A percentile compares a stretch with the other conserved stretches of the same genome.
Evolutionary conservation across 139 green algal species (phyloP).

Genomic region (Chlorella sp.): DNA sequence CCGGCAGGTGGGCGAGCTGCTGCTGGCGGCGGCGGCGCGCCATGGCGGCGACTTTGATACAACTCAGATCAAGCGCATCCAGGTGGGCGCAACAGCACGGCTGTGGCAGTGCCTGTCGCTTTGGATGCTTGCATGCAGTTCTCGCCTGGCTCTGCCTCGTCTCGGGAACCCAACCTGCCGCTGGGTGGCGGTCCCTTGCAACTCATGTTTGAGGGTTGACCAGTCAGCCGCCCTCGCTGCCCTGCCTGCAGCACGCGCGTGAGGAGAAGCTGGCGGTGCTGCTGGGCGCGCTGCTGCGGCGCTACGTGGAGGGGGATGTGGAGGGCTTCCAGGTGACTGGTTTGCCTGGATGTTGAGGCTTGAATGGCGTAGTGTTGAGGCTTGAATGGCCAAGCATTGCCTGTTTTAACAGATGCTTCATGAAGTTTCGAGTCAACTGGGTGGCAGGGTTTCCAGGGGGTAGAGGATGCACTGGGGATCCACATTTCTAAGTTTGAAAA

Average conservation of each 20-base stretch:
- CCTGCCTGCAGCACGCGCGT: constrained; percentile 39
- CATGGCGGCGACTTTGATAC: constrained; percentile 45
- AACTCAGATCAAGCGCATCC: constrained; percentile 47
- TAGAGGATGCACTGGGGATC: too few species aligned
- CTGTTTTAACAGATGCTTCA: too few species aligned
- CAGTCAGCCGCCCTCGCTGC: background rate
- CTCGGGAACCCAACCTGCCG: too few species aligned
- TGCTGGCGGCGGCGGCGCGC: constrained; percentile 65
- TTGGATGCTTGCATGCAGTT: too few species aligned
- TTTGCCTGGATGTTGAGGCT: too few species aligned
- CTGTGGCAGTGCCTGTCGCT: background rate
- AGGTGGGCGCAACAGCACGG: background rate
- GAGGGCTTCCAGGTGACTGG: constrained; percentile 70
- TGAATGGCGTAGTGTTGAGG: background rate
- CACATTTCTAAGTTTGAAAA: too few species aligned
- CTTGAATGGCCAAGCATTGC: too few species aligned
- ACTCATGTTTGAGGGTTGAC: too few species aligned
- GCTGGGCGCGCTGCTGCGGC: constrained; percentile 71
- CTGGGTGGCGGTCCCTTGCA: too few species aligned
- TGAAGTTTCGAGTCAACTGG: too few species aligned
- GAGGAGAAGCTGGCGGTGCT: constrained; percentile 70
- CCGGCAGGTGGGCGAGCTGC: constrained; percentile 79
- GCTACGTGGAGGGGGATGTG: constrained; percentile 73
- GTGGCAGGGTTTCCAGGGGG: too few species aligned
- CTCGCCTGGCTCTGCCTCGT: too few species aligned